Base-by-base conservation (phyloP, 2,329 filamentous ascomycete genomes). In the Diaporthe eres region DNA sequence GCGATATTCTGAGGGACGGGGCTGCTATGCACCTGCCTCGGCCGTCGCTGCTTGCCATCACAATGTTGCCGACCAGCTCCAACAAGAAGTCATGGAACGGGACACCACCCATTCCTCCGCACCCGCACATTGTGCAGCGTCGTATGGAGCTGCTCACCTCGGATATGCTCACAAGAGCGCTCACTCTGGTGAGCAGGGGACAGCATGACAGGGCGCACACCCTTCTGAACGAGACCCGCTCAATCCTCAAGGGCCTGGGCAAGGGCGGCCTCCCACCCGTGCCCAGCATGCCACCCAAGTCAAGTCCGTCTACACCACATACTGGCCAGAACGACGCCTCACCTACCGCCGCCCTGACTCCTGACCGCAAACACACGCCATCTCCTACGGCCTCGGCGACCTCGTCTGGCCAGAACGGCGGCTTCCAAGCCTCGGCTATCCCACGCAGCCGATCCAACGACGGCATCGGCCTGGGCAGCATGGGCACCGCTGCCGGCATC, bases 101-200 rank as follows among this genome's bases (percentile, higher is more conserved):
- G 79, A 87, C 89, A 17, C 95, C 96, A 19, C 94, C 95, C 1
- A 99, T 99, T 77, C 97, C 97, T 19, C 96, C 97, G 61, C 97
- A 98, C 82, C 96, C 97, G 6, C 95, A 93, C 77, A 95, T 99
- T 76, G 96, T 99, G 9, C 97, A 99, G 85, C 92, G 97, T 55
- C 94, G 97, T 61, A 99, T 99, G 97, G 97, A 99, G 85, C 88
- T 99, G 42, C 90, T 99, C 72, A 98, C 97, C 3, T 98, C 96
- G 1, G 97, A 99, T 83, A 99, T 99, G 97, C 90, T 99, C 78
- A 98, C 95, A 10, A 90, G 97, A 75, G 96, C 97, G 19, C 87
- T 99, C 77, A 98, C 95, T 0, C 90, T 99, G 28, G 96, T 98
- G 28, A 95, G 95, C 76, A 92, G 95, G 51, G 95, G 95, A 47